Conservation (phyloP, 2,329 filamentous ascomycete species). For the Tolypocladium guangdongense region DNA sequence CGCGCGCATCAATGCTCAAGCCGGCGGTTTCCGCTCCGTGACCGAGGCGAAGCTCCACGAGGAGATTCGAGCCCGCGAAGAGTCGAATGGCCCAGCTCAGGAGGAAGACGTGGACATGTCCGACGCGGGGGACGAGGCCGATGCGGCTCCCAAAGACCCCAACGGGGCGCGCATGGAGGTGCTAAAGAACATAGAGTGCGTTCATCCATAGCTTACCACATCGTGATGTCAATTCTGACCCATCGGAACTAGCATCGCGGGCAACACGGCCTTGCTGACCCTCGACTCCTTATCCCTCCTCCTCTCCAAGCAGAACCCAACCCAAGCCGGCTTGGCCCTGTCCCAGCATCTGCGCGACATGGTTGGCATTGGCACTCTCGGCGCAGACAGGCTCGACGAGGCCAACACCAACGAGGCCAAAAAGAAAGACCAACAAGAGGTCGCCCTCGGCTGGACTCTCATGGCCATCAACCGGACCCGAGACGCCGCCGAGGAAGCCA, state of each 20-base stretch:
- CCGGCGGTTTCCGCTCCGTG: slow-evolving; percentile 69
- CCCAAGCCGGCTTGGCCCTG: slow-evolving; percentile 57
- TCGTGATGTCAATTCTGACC: neutral
- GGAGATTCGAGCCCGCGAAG: slow-evolving; percentile 44
- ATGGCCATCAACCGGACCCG: slow-evolving; percentile 66
- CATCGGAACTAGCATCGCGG: slow-evolving; percentile 17
- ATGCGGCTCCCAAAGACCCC: slow-evolving; percentile 33
- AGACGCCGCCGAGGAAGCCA: slow-evolving; percentile 61
- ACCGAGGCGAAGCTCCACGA: slow-evolving; percentile 61
- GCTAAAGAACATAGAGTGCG: slow-evolving; percentile 41
- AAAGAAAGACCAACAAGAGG: slow-evolving; percentile 42
- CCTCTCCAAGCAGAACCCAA: slow-evolving; percentile 69
- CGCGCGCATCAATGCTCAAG: slow-evolving; percentile 66
- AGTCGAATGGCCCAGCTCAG: slow-evolving; percentile 32
- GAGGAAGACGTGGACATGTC: slow-evolving; percentile 34
- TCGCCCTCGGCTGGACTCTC: slow-evolving; percentile 63
- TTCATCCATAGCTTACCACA: neutral
- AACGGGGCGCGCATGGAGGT: slow-evolving; percentile 45
- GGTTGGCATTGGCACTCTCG: slow-evolving; percentile 65
- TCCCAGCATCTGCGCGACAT: slow-evolving; percentile 58
- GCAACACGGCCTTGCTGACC: slow-evolving; percentile 53
- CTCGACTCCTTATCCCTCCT: slow-evolving; percentile 78
- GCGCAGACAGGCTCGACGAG: slow-evolving; percentile 52
- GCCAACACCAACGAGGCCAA: slow-evolving; percentile 47
- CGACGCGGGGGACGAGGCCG: slow-evolving; percentile 35